These are phyloP conservation scores for Elymus sibiricus DNA, from an alignment of 176 grass and related monocot species.

Conservation along the genomic window DNA sequence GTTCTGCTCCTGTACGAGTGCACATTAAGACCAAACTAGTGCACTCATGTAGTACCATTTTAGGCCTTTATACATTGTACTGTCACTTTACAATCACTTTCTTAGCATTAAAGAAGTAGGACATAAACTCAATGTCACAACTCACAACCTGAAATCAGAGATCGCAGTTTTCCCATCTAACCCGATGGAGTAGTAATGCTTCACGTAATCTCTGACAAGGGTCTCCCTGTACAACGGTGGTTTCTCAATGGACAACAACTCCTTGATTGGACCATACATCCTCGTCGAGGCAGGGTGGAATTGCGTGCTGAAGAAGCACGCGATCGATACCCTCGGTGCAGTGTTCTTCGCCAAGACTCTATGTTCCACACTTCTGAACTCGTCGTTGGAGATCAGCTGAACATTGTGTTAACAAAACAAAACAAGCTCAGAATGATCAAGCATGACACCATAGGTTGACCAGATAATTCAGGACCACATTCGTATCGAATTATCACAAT, in stretches of 20 bases:
- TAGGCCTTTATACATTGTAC: neutral
- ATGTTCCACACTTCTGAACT: constrained; percentile 57
- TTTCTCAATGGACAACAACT: constrained; percentile 40
- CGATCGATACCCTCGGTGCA: constrained; percentile 40
- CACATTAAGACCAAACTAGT: neutral
- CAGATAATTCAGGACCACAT: neutral
- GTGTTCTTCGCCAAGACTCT: constrained; percentile 47
- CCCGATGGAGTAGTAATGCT: constrained; percentile 26
- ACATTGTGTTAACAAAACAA: neutral
- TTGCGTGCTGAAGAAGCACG: constrained; percentile 51
- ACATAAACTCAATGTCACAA: neutral
- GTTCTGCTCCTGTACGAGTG: neutral
- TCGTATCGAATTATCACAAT: neutral
- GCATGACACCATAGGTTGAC: neutral
- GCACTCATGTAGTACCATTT: neutral
- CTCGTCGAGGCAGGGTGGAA: constrained; percentile 36
- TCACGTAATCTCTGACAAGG: constrained; percentile 35
- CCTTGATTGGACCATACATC: constrained; percentile 64
- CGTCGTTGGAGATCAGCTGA: constrained; percentile 61
- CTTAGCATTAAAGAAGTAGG: neutral
- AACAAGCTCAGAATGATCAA: neutral
- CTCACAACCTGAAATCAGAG: constrained; percentile 43
- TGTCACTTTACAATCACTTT: neutral
- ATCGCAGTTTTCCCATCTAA: constrained; percentile 37
- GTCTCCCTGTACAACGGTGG: constrained; percentile 47